Evolutionary conservation across 768 basidiomycete species (phyloP).

Genomic region (Calocera cornea): DNA sequence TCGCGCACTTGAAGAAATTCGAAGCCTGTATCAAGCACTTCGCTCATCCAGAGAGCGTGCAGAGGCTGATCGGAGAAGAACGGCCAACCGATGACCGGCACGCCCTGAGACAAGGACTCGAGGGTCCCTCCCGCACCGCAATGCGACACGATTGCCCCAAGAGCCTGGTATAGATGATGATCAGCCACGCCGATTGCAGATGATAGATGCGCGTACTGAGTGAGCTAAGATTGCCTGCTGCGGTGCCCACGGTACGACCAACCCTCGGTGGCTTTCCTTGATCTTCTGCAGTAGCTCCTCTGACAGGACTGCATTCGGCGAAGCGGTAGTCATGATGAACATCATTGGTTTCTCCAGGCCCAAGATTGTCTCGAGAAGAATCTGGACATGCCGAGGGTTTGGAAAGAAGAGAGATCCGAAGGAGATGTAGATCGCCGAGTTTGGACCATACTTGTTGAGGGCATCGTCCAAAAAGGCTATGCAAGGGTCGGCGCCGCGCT

Average conservation of each 20-base stretch:
- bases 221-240: slow-evolving; percentile 19
- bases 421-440: neutral
- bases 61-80: slow-evolving; percentile 19
- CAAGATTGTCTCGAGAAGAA: neutral
- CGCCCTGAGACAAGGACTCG: slow-evolving; percentile 17
- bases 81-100: slow-evolving; percentile 22
- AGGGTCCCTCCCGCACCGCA: slow-evolving; percentile 19
- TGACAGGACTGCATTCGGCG: slow-evolving; percentile 13
- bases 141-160: slow-evolving; percentile 19
- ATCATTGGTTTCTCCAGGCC: neutral
- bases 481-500: neutral
- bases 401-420: neutral
- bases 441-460: neutral
- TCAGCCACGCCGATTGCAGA: neutral
- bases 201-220: slow-evolving; percentile 12
- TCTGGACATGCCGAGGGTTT: neutral
- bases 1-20: slow-evolving; percentile 18
- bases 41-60: slow-evolving; percentile 16
- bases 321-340: neutral
- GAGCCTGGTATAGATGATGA: slow-evolving; percentile 10
- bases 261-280: slow-evolving; percentile 13
- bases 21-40: slow-evolving; percentile 13
- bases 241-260: slow-evolving; percentile 19
- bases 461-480: neutral
- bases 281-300: slow-evolving; percentile 14